A percentile compares a stretch with the other conserved stretches of the same genome.
These are phyloP conservation scores for Lenwebbia sp. DNA, from an alignment of 345 rosid species.

Conservation along the genomic window DNA sequence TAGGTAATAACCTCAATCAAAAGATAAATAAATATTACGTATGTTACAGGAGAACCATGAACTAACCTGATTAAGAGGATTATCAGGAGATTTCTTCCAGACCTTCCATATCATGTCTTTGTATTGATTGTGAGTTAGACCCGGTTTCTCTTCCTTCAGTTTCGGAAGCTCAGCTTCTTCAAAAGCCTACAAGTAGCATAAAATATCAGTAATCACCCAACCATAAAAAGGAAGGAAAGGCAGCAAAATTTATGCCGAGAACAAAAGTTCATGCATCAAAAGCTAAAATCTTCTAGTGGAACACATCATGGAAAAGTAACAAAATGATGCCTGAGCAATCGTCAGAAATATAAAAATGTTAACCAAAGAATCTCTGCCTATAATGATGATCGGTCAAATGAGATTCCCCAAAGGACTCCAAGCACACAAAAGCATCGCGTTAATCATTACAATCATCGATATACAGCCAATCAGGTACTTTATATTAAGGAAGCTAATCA, in stretches of 20 bases:
- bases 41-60: not conserved
- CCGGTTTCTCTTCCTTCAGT: constrained; percentile 93
- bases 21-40: not conserved
- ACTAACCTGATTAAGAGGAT: constrained; percentile 89
- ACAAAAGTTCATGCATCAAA: too few species aligned
- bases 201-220: not conserved
- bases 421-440: not conserved
- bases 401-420: not conserved
- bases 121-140: constrained; percentile 93
- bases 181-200: constrained; percentile 43
- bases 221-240: not conserved
- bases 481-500: not conserved
- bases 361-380: not conserved
- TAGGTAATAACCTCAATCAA: not conserved
- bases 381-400: not conserved
- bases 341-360: too few species aligned
- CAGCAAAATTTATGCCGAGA: not conserved
- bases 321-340: too few species aligned
- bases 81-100: constrained; percentile 99
- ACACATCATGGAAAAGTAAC: too few species aligned
- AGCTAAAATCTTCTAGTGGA: too few species aligned
- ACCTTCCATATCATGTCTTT: constrained; percentile 96
- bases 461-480: not conserved
- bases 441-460: not conserved
- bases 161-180: constrained; percentile 93